These are phyloP conservation scores for Aphanomyces cochlioides DNA, from an alignment of 352 stramenopile species.

Conservation along the genomic window DNA sequence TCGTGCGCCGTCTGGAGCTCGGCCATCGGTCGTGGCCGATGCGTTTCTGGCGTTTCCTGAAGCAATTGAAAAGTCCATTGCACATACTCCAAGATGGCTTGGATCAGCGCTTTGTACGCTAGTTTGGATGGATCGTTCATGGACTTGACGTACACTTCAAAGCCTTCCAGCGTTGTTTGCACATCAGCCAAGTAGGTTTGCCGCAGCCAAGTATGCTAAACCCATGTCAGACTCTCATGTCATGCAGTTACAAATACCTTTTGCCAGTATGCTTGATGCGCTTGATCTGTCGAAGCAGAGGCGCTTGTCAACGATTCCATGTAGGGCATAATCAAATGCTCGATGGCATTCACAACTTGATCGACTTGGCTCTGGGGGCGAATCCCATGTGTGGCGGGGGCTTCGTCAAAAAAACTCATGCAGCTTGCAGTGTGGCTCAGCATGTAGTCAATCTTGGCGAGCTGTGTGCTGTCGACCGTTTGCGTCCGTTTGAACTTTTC, in stretches of 20 bases:
- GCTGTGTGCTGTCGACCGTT: background rate
- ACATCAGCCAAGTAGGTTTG: background rate
- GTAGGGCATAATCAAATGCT: background rate
- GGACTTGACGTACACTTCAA: background rate
- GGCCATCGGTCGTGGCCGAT: background rate
- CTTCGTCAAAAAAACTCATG: background rate
- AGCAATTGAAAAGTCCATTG: background rate
- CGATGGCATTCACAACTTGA: background rate
- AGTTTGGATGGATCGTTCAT: background rate
- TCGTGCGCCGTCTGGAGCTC: background rate
- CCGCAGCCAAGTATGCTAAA: background rate
- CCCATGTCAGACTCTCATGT: no score
- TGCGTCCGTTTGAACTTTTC: constrained; percentile 1
- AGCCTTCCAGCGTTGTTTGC: background rate
- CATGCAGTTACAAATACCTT: no score
- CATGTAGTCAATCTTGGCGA: background rate
- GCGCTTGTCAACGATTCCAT: background rate
- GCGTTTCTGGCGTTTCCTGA: background rate
- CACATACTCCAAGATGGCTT: background rate
- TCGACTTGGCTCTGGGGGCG: background rate
- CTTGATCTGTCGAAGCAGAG: no score
- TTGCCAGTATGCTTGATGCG: no score
- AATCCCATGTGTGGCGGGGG: background rate
- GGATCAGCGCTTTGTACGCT: background rate
- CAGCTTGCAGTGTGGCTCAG: background rate